Conservation (phyloP, 768 basidiomycete genomes). For the Hygrocybe punicea region DNA sequence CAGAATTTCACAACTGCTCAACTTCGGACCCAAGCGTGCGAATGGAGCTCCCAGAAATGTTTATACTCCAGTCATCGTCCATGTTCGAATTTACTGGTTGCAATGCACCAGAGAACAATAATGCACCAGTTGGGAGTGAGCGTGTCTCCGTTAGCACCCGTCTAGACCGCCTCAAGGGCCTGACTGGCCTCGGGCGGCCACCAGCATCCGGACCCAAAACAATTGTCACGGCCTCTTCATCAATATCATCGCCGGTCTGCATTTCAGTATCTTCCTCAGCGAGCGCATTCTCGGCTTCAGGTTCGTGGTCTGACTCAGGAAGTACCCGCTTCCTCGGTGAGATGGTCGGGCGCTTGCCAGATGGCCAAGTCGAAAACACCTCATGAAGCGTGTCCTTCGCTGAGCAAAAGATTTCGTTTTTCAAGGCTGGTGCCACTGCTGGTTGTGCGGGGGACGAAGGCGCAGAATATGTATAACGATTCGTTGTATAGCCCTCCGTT, state of each 20-base stretch:
- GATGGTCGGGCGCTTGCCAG: slow-evolving; percentile 9
- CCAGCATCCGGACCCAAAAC: too few species aligned
- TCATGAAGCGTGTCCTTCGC: slow-evolving; percentile 55
- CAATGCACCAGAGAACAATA: not conserved
- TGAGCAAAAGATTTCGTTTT: slow-evolving; percentile 46
- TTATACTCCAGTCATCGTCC: slow-evolving; percentile 3
- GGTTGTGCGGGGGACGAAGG: slow-evolving; percentile 39
- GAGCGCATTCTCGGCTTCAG: not conserved
- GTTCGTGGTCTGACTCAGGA: slow-evolving; percentile 27
- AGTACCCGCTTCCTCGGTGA: slow-evolving; percentile 38
- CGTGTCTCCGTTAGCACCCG: not conserved
- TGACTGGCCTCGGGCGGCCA: not conserved
- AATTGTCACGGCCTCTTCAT: not conserved
- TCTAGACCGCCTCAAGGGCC: not conserved
- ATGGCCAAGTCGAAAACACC: slow-evolving; percentile 31
- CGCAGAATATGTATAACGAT: slow-evolving; percentile 15
- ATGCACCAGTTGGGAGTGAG: slow-evolving; percentile 3
- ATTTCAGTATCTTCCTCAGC: slow-evolving; percentile 1
- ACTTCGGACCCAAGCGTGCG: not conserved
- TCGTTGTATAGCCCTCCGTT: slow-evolving; percentile 52
- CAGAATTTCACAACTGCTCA: not conserved
- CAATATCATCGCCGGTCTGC: not conserved
- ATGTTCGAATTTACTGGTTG: not conserved
- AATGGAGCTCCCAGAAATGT: not conserved
- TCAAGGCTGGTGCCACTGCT: slow-evolving; percentile 27